A percentile compares a stretch with the other conserved stretches of the same genome.
Evolutionary conservation across 169 alveolate species (phyloP).

Genomic region (Eimeria praecox): DNA sequence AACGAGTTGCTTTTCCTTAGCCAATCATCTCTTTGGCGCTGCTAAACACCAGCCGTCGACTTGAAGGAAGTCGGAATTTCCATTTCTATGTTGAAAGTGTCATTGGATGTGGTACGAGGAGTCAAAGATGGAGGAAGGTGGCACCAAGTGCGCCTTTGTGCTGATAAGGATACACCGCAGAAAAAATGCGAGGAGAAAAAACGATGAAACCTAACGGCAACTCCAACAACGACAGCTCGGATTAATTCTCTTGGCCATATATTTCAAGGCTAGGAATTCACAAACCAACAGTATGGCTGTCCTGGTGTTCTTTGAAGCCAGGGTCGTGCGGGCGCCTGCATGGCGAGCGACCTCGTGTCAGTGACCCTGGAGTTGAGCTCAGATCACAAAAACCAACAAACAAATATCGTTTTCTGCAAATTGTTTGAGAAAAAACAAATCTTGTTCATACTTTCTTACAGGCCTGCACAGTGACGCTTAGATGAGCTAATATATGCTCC

Average conservation of each 20-base stretch:
- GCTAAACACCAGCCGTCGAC: background rate
- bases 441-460: no score
- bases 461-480: no score
- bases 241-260: background rate
- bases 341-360: constrained; percentile 11
- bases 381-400: no score
- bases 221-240: background rate
- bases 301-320: background rate
- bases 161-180: background rate
- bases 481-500: no score
- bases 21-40: no score
- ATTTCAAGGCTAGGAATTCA: background rate
- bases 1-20: background rate
- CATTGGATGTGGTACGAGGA: background rate
- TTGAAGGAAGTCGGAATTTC: background rate
- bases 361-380: background rate
- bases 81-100: background rate
- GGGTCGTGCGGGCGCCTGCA: background rate
- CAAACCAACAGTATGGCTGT: background rate
- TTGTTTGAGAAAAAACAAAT: no score
- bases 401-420: no score
- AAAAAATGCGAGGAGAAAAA: background rate
- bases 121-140: background rate
- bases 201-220: background rate
- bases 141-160: background rate